Conservation (phyloP, 148 eudicot genomes). For the Camellia lanceoleosa region DNA sequence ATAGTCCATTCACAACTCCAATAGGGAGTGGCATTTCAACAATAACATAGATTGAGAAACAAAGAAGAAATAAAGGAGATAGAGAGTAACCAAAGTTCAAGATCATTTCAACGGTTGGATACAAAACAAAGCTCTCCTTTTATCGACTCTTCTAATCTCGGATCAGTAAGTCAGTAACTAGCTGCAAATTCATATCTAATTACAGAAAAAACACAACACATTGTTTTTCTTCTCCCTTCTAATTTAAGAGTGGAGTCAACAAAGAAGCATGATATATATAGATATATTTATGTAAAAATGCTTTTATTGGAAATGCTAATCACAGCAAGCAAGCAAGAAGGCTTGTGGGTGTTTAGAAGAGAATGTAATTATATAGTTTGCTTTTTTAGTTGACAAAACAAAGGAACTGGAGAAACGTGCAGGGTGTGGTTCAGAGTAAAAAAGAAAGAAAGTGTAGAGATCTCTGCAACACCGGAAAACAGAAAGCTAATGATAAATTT, state of each 20-base stretch:
- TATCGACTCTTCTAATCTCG: background rate
- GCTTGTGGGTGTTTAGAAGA: conserved; percentile 19
- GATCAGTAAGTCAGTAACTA: background rate
- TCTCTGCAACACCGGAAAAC: conserved; percentile 20
- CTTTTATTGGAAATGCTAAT: background rate
- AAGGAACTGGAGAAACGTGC: conserved; percentile 13
- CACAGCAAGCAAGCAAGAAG: conserved; percentile 16
- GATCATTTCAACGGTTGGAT: background rate
- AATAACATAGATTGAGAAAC: conserved; percentile 23
- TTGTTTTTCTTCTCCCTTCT: background rate
- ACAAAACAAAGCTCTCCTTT: background rate
- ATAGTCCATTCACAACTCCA: conserved; percentile 39
- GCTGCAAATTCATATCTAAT: conserved; percentile 9
- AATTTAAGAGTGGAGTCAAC: conserved; percentile 1
- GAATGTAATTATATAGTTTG: conserved; percentile 24
- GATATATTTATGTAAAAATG: background rate
- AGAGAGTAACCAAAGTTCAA: conserved; percentile 2
- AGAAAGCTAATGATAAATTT: background rate
- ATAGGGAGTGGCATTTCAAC: conserved; percentile 29
- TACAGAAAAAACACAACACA: background rate
- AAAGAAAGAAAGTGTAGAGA: background rate
- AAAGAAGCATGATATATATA: conserved; percentile 11
- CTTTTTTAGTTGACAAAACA: conserved; percentile 7
- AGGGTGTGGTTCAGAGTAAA: background rate
- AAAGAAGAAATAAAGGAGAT: conserved; percentile 10